Evolutionary conservation across 768 basidiomycete species (phyloP).

Genomic region (Boletus eberwhitei): DNA sequence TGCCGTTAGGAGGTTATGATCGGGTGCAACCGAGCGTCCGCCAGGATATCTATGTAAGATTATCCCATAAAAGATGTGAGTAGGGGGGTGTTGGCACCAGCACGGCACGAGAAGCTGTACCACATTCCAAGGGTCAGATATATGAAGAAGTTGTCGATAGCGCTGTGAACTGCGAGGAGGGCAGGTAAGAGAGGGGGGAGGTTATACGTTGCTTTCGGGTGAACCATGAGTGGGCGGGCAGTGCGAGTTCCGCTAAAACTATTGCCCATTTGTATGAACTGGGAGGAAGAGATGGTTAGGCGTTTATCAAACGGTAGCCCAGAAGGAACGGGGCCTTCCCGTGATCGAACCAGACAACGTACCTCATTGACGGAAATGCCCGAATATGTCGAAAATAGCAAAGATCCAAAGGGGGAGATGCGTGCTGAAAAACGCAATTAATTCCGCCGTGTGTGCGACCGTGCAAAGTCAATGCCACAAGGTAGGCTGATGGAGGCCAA

Average conservation of each 20-base stretch:
- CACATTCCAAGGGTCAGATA: constrained; percentile 20
- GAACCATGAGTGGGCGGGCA: background rate
- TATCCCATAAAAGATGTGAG: constrained; percentile 17
- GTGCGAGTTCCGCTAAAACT: constrained; percentile 4
- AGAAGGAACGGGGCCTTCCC: constrained; percentile 9
- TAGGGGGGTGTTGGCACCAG: constrained; percentile 13
- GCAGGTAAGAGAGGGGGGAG: background rate
- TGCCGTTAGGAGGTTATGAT: constrained; percentile 26
- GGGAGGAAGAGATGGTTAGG: constrained; percentile 4
- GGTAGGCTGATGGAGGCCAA: constrained; percentile 39
- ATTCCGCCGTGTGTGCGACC: constrained; percentile 33
- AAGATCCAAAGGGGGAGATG: constrained; percentile 46
- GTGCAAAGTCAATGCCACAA: constrained; percentile 35
- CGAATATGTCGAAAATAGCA: constrained; percentile 32
- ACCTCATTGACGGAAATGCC: constrained; percentile 32
- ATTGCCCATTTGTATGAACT: constrained; percentile 5
- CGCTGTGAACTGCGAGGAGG: constrained; percentile 11
- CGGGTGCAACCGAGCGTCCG: constrained; percentile 24
- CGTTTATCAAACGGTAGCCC: constrained; percentile 19
- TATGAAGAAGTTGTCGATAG: constrained; percentile 12
- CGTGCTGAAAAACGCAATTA: constrained; percentile 31
- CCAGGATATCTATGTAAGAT: constrained; percentile 8
- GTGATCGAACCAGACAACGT: constrained; percentile 31
- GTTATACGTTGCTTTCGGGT: background rate
- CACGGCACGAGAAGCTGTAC: constrained; percentile 20